Conservation (phyloP, 2,329 filamentous ascomycete genomes). For the Blumeriella jaapii region DNA sequence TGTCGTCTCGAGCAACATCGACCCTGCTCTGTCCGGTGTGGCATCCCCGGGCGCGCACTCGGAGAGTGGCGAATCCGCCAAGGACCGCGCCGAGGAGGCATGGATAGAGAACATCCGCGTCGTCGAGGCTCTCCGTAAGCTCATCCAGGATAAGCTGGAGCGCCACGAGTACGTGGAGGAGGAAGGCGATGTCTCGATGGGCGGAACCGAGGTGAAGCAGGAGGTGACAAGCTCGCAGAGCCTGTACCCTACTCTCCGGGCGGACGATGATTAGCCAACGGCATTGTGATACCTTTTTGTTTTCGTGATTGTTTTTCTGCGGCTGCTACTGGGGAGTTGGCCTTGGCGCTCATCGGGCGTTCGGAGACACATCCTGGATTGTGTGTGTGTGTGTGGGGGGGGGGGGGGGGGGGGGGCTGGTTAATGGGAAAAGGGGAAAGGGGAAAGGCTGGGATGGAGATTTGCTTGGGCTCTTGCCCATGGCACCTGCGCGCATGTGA, state of each 20-base stretch:
- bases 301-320: constrained; percentile 3
- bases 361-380: no score
- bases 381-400: no score
- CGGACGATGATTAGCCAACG: constrained; percentile 15
- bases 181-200: constrained; percentile 19
- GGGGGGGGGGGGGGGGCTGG: no score
- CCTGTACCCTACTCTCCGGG: constrained; percentile 18
- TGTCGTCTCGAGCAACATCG: constrained; percentile 22
- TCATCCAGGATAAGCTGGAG: constrained; percentile 45
- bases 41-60: constrained; percentile 45
- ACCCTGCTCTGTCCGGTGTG: constrained; percentile 28
- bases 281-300: constrained; percentile 2
- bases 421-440: no score
- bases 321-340: no score
- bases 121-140: constrained; percentile 49
- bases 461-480: no score
- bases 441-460: no score
- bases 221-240: constrained; percentile 11
- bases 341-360: no score
- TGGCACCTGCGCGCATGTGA: no score
- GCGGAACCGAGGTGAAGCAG: constrained; percentile 9
- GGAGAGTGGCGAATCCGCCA: constrained; percentile 38
- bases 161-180: constrained; percentile 39
- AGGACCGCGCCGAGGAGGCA: constrained; percentile 49
- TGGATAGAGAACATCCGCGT: constrained; percentile 57